A percentile compares a stretch with the other conserved stretches of the same genome.
Conservation (phyloP, 2,329 filamentous ascomycete genomes). For the Pestalotiopsis fici region DNA sequence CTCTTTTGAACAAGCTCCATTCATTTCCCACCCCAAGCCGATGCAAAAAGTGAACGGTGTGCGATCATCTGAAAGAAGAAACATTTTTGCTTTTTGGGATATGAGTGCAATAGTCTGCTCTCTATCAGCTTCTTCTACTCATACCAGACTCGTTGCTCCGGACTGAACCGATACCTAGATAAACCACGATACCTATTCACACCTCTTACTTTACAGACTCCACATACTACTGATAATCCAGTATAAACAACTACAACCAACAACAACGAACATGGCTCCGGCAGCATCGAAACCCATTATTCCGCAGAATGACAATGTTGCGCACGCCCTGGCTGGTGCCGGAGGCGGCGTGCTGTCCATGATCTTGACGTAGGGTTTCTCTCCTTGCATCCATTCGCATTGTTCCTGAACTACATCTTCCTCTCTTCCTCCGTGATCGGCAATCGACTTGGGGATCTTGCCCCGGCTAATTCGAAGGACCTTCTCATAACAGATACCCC, state of each 20-base stretch:
- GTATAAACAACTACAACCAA: not conserved
- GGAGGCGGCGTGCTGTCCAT: slow-evolving; percentile 95
- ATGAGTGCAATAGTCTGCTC: not conserved
- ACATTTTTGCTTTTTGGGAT: not conserved
- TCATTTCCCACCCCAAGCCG: not conserved
- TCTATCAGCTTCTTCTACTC: not conserved
- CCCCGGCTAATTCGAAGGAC: not conserved
- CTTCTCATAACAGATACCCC: slow-evolving; percentile 68
- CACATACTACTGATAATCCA: not conserved
- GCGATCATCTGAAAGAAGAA: not conserved
- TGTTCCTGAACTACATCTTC: too few species aligned
- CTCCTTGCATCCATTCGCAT: not conserved
- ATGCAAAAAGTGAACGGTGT: not conserved
- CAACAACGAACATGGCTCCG: slow-evolving; percentile 20
- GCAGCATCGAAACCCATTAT: slow-evolving; percentile 61
- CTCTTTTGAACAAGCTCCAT: not conserved
- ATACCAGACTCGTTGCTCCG: not conserved
- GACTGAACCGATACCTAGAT: not conserved
- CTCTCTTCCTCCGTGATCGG: not conserved
- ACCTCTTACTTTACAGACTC: not conserved
- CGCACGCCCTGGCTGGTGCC: slow-evolving; percentile 89
- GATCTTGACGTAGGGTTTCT: slow-evolving; percentile 73
- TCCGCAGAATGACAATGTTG: slow-evolving; percentile 94
- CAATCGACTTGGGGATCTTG: not conserved
- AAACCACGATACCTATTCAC: not conserved